A percentile compares a stretch with the other conserved stretches of the same genome.
Evolutionary conservation across 345 rosid species (phyloP).

Genomic region (Acer yangbiense): DNA sequence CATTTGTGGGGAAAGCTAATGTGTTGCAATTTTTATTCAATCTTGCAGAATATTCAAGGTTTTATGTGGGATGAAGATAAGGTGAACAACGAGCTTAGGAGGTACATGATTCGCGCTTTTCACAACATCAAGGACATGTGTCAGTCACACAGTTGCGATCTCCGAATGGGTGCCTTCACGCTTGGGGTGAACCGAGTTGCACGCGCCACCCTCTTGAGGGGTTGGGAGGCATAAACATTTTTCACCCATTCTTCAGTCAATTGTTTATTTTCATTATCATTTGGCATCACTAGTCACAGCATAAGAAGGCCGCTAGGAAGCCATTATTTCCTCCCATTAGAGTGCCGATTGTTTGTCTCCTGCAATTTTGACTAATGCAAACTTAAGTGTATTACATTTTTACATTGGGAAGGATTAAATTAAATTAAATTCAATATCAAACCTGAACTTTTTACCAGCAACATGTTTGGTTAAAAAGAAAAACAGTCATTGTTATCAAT

Average conservation of each 20-base stretch:
- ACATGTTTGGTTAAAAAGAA: background rate
- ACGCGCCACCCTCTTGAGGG: slow-evolving; percentile 81
- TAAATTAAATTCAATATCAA: background rate
- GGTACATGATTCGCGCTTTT: slow-evolving; percentile 91
- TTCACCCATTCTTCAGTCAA: background rate
- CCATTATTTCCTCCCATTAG: slow-evolving; percentile 14
- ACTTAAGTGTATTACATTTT: slow-evolving; percentile 11
- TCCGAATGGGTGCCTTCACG: slow-evolving; percentile 99
- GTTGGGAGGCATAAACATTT: slow-evolving; percentile 81
- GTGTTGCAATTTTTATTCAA: background rate
- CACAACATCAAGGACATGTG: slow-evolving; percentile 90
- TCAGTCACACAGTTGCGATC: slow-evolving; percentile 76
- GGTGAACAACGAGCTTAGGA: slow-evolving; percentile 71
- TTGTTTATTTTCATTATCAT: background rate
- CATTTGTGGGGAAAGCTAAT: slow-evolving; percentile 1
- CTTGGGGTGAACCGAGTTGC: slow-evolving; percentile 97
- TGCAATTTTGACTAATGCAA: background rate
- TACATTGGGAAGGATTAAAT: background rate
- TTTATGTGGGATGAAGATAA: slow-evolving; percentile 99
- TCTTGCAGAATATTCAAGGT: slow-evolving; percentile 93
- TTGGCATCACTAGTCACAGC: background rate
- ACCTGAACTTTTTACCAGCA: background rate
- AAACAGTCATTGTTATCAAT: background rate
- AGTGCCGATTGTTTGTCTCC: background rate
- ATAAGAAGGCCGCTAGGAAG: slow-evolving; percentile 11